These are phyloP conservation scores for Fusarium annulatum DNA, from an alignment of 2,329 filamentous ascomycete species.

Conservation along the genomic window DNA sequence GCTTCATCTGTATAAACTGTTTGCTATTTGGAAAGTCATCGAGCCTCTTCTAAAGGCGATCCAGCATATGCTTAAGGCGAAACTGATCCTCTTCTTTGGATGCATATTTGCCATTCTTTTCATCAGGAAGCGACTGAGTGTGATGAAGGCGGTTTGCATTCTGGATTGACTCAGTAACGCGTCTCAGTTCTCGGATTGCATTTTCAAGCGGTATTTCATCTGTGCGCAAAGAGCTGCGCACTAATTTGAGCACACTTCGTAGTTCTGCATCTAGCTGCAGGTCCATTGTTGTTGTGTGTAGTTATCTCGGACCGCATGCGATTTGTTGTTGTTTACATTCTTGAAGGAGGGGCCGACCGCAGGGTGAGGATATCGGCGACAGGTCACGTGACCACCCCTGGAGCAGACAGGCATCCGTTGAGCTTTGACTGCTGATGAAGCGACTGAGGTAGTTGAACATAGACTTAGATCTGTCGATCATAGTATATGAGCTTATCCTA, in stretches of 20 bases:
- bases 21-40: not conserved
- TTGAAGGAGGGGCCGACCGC: too few relatives aligned
- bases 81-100: accelerated
- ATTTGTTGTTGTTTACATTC: not conserved
- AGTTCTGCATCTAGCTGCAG: not conserved
- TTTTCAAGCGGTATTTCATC: not conserved
- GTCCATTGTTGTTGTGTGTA: not conserved
- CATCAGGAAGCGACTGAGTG: not conserved
- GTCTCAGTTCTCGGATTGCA: not conserved
- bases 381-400: not conserved
- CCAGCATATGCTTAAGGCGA: not conserved
- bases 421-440: not conserved
- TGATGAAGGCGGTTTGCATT: not conserved
- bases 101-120: accelerated
- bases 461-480: accelerated
- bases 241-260: not conserved
- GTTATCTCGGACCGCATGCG: too few relatives aligned
- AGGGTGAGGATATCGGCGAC: accelerated
- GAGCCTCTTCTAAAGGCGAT: not conserved
- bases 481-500: accelerated
- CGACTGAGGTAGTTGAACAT: accelerated
- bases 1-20: not conserved
- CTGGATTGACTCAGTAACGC: not conserved
- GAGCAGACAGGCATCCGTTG: not conserved
- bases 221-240: not conserved